Evolutionary conservation across 495 filamentous ascomycete species (phyloP).

Genomic region (Penicillium verhagenii): DNA sequence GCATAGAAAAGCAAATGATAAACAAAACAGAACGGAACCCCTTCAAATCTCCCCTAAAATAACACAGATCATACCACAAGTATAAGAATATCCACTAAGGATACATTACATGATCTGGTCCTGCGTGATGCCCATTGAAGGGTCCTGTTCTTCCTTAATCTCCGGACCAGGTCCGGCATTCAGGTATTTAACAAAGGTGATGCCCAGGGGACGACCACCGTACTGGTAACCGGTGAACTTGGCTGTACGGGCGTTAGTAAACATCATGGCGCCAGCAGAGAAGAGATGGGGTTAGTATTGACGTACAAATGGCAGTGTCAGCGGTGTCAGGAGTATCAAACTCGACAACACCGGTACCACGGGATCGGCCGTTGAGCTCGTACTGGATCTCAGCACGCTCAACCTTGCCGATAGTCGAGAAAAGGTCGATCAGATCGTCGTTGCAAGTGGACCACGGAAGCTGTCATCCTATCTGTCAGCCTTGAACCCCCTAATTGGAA

Average conservation of each 20-base stretch:
- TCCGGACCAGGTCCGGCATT: constrained; percentile 57
- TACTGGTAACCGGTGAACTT: constrained; percentile 99
- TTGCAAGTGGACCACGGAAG: constrained; percentile 99
- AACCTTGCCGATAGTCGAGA: constrained; percentile 97
- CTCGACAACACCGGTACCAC: constrained; percentile 91
- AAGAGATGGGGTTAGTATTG: too few relatives aligned
- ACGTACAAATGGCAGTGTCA: constrained; percentile 79
- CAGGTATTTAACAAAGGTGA: constrained; percentile 89
- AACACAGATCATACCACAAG: background rate
- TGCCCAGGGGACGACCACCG: constrained; percentile 87
- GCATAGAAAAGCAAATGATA: constrained; percentile 1
- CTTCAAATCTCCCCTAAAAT: constrained; percentile 1
- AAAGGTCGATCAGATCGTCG: constrained; percentile 92
- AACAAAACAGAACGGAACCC: constrained; percentile 1
- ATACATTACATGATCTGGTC: constrained; percentile 92
- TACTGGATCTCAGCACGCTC: constrained; percentile 98
- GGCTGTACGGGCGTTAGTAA: constrained; percentile 43
- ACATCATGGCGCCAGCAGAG: background rate
- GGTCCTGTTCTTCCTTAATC: constrained; percentile 74
- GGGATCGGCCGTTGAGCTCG: constrained; percentile 91
- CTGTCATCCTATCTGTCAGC: constrained; percentile 43
- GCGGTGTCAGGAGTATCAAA: constrained; percentile 83
- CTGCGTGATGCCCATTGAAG: constrained; percentile 77
- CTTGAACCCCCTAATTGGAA: background rate
- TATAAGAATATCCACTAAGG: background rate